These are phyloP conservation scores for Dalbergia oliveri DNA, from an alignment of 306 rosid genomes.

Conservation along the genomic window DNA sequence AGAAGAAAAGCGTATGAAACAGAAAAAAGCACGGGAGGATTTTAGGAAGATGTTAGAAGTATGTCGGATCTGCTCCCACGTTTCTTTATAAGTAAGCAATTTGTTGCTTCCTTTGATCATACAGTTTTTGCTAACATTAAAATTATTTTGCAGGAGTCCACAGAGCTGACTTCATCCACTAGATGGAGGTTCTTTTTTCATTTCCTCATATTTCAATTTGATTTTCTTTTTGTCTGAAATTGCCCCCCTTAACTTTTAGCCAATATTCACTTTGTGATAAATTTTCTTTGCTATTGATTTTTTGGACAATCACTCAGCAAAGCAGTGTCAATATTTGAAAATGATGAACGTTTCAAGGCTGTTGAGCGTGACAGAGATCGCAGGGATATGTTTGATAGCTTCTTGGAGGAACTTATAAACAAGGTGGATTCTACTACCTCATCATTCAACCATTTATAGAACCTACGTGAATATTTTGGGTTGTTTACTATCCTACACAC, in stretches of 20 bases:
- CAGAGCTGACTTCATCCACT: constrained; percentile 75
- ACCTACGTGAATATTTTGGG: constrained; percentile 24
- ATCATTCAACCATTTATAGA: constrained; percentile 25
- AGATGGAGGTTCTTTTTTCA: constrained; percentile 80
- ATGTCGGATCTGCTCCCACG: constrained; percentile 48
- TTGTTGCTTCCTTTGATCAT: constrained; percentile 38
- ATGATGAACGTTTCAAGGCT: constrained; percentile 88
- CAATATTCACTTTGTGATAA: constrained; percentile 29
- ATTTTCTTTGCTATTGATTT: constrained; percentile 38
- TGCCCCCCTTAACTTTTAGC: background rate
- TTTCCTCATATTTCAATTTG: constrained; percentile 38
- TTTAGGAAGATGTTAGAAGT: constrained; percentile 92
- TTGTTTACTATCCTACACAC: constrained; percentile 10
- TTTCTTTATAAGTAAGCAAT: constrained; percentile 37
- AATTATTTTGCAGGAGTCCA: constrained; percentile 73
- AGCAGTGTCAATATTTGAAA: constrained; percentile 75
- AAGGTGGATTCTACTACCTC: constrained; percentile 61
- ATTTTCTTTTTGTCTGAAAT: constrained; percentile 8
- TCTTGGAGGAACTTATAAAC: constrained; percentile 73
- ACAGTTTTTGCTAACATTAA: constrained; percentile 32
- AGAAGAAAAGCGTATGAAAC: constrained; percentile 82
- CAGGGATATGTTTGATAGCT: constrained; percentile 78
- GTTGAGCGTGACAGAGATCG: constrained; percentile 93
- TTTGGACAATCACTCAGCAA: constrained; percentile 64
- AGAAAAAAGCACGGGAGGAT: constrained; percentile 86